These are phyloP conservation scores for Pavlovales sp. DNA, from an alignment of 208 protist species.

Conservation along the genomic window DNA sequence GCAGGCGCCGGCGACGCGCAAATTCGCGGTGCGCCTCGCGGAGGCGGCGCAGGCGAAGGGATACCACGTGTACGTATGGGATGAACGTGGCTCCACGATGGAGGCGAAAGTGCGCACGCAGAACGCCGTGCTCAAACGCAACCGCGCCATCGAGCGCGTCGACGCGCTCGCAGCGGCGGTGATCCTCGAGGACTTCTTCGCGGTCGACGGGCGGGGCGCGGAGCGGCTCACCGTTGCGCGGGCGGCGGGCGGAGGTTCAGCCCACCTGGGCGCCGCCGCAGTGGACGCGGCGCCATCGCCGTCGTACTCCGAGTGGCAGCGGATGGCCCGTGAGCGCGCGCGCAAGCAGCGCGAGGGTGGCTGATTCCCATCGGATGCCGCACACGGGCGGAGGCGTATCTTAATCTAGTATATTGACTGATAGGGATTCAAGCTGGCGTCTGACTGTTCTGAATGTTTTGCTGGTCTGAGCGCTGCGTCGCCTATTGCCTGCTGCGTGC, in stretches of 20 bases:
- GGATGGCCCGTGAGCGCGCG: neutral
- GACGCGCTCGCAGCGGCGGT: conserved; percentile 24
- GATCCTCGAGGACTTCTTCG: conserved; percentile 37
- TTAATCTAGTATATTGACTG: too few species aligned
- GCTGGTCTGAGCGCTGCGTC: too few species aligned
- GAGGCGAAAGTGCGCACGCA: conserved; percentile 17
- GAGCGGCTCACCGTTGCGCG: neutral
- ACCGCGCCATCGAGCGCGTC: neutral
- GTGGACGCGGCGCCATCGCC: too few species aligned
- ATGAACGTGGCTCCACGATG: conserved; percentile 3
- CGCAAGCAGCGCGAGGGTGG: neutral
- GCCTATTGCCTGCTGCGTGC: too few species aligned
- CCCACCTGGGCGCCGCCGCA: too few species aligned
- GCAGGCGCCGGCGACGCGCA: neutral
- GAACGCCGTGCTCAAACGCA: neutral
- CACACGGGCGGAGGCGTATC: too few species aligned
- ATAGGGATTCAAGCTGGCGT: too few species aligned
- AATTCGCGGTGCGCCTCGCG: neutral
- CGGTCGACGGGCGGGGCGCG: neutral
- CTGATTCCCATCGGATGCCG: too few species aligned
- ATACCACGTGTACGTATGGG: neutral
- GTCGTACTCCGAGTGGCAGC: neutral
- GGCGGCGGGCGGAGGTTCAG: too few species aligned
- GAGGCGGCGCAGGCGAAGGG: neutral
- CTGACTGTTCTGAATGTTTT: too few species aligned